Evolutionary conservation across 2,329 filamentous ascomycete species (phyloP), one percentile per base, ranked within the genome.

Genomic region (Emmonsiellopsis sp.): DNA sequence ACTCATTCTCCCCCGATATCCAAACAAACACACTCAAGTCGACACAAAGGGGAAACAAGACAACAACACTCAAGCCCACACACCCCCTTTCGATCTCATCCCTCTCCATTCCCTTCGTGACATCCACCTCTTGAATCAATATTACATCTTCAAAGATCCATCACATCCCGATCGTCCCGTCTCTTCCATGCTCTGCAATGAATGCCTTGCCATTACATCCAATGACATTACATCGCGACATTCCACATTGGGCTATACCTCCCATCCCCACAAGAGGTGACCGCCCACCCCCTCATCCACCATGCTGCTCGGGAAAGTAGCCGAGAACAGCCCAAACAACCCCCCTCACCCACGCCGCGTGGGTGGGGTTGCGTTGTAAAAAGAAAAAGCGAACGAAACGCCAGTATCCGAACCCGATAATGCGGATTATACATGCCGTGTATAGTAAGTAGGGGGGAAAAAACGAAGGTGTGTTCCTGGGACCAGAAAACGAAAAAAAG

Each of bases 1-100:
- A 53, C 53, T 34, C n/a, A n/a, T n/a, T n/a, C 21, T 27, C 21
- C 21, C 21, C 21, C 5, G 21, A 27, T 50, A 39, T 47, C 49
- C 33, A 5, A 58, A 55, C 59, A 57, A 27, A 27, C 21, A 27
- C 3, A 5, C 21, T 27, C 21, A 27, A 27, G 21, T 27, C 21
- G 21, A 27, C 21, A 17, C 49, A 54, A 55, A 57, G 50, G 52
- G 51, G 33, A 45, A 47, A 34, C 45, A 59, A 34, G 48, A 49
- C 40, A 59, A 62, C 7, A 17, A 4, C 40, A 42, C 6, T 27
- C 21, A 27, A 27, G 5, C 3, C 21, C 21, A 17, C 21, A 27
- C 21, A 3, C 21, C 1, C 5, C 21, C 21, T 27, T 27, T 27
- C 21, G 21, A 27, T 27, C 21, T 27, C 21, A 27, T 27, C 21